These are phyloP conservation scores for Aspergillus aculeatus DNA, from an alignment of 2,329 filamentous ascomycete genomes.

Conservation along the genomic window DNA sequence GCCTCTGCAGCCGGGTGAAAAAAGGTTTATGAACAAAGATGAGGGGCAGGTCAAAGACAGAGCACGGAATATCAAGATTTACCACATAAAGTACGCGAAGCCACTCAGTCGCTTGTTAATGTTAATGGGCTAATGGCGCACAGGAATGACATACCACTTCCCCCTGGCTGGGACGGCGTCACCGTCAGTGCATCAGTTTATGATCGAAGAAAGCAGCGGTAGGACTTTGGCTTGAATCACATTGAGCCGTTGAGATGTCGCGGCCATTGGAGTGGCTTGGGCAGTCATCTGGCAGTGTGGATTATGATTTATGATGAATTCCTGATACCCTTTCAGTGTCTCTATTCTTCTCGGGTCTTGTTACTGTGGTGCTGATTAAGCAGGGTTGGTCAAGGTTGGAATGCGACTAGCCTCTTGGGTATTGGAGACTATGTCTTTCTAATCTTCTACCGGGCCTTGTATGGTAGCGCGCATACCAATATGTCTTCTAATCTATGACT, in stretches of 20 bases:
- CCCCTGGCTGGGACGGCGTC: constrained; percentile 46
- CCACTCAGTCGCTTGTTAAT: too few species aligned
- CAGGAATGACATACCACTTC: constrained; percentile 36
- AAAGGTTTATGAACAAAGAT: constrained; percentile 38
- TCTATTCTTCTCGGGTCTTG: neutral
- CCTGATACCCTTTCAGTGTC: neutral
- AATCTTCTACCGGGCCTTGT: too few species aligned
- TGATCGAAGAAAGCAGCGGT: constrained; percentile 31
- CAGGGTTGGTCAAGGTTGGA: neutral
- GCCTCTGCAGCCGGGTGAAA: constrained; percentile 30
- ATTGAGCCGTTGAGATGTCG: too few species aligned
- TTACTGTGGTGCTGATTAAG: neutral
- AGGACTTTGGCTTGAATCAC: neutral
- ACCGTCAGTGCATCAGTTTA: neutral
- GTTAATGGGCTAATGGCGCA: neutral
- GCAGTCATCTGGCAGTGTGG: neutral
- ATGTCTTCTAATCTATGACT: too few species aligned
- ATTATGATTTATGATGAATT: neutral
- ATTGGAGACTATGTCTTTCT: too few species aligned
- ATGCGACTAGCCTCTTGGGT: neutral
- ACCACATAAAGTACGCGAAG: constrained; percentile 8
- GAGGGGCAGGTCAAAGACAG: constrained; percentile 58
- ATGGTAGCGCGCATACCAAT: too few species aligned
- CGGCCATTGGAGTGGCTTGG: too few species aligned
- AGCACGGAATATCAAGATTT: constrained; percentile 54